Conservation (phyloP, 371 early-diverging fungal genomes). For the Apophysomyces sp. region DNA sequence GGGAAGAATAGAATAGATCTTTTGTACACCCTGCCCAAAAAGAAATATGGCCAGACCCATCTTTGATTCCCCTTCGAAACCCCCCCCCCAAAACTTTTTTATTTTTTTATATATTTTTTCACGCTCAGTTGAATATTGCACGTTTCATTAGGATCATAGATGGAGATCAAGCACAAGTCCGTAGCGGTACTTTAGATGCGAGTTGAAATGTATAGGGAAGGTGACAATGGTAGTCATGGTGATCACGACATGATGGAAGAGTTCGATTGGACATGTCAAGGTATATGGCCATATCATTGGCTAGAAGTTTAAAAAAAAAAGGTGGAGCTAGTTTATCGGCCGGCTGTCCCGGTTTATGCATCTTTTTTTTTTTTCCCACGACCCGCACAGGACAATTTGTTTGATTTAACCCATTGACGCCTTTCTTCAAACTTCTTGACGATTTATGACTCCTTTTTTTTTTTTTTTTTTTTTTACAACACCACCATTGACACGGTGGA, state of each 20-base stretch:
- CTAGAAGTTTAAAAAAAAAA: not conserved
- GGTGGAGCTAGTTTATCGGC: not conserved
- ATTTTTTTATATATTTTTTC: not conserved
- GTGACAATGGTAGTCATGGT: not conserved
- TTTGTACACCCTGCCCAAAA: not conserved
- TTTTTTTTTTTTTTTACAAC: not conserved
- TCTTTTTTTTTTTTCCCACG: not conserved
- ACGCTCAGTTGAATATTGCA: constrained; percentile 1
- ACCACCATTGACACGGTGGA: not conserved
- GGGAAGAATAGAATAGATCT: not conserved
- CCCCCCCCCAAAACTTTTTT: not conserved
- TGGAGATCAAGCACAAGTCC: not conserved
- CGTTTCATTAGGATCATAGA: not conserved
- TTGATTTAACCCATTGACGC: not conserved
- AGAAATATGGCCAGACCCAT: not conserved
- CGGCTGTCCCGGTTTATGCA: not conserved
- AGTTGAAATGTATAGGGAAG: not conserved
- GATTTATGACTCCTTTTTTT: not conserved
- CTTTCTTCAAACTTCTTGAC: not conserved
- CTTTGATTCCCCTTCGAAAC: not conserved
- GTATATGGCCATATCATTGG: not conserved
- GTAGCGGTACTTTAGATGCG: not conserved
- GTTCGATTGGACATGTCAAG: not conserved
- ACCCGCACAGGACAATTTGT: not conserved
- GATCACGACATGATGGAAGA: not conserved